Evolutionary conservation across 352 stramenopile species (phyloP).

Genomic region (Pythium grandisporangium): DNA sequence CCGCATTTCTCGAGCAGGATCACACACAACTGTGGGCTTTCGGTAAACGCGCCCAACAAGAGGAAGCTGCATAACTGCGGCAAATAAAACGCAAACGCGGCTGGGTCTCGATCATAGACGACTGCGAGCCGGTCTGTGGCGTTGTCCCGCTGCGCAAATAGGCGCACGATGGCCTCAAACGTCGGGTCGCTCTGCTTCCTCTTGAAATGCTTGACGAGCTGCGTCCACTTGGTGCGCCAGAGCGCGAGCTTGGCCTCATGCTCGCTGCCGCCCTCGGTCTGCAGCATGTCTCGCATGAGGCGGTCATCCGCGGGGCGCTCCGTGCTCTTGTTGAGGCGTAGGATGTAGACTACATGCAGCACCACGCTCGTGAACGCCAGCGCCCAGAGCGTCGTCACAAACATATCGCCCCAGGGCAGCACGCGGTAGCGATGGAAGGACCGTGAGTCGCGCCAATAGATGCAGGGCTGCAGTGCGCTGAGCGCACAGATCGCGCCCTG

Average conservation of each 20-base stretch:
- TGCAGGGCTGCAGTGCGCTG: conserved; percentile 48
- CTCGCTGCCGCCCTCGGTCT: conserved; percentile 13
- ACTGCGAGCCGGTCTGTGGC: conserved; percentile 40
- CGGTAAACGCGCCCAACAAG: conserved; percentile 50
- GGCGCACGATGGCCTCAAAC: conserved; percentile 76
- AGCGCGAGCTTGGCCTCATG: conserved; percentile 33
- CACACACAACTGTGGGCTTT: conserved; percentile 50
- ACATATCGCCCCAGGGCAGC: conserved; percentile 35
- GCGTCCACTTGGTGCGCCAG: conserved; percentile 73
- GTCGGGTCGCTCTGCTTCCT: conserved; percentile 52
- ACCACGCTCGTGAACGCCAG: conserved; percentile 38
- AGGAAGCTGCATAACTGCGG: conserved; percentile 81
- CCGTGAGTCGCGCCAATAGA: conserved; percentile 43
- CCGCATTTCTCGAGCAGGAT: conserved; percentile 77
- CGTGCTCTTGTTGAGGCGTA: conserved; percentile 70
- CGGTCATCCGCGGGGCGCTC: conserved; percentile 49
- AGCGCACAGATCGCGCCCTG: conserved; percentile 32
- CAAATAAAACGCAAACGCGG: conserved; percentile 79
- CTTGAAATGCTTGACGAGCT: conserved; percentile 60
- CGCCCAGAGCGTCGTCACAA: conserved; percentile 39
- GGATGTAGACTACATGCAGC: conserved; percentile 65
- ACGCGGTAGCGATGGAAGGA: conserved; percentile 37
- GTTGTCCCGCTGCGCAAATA: conserved; percentile 71
- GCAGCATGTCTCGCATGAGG: conserved; percentile 52
- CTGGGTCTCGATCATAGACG: conserved; percentile 43